These are phyloP conservation scores for Mucor indicus DNA, from an alignment of 371 early-diverging fungal genomes.

Conservation along the genomic window DNA sequence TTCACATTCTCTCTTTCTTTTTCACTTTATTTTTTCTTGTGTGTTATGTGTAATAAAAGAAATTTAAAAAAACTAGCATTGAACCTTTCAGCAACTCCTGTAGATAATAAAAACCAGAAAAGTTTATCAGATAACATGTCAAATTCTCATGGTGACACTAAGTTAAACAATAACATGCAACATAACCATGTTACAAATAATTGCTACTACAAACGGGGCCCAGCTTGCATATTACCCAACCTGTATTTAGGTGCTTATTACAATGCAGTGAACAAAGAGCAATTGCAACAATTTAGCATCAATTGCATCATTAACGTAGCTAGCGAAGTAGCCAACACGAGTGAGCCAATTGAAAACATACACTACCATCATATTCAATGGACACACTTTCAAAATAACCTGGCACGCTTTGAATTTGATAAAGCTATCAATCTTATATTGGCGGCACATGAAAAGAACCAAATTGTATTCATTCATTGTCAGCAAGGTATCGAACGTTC, in stretches of 20 bases:
- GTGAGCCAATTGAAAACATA: background rate
- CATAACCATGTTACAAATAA: no score
- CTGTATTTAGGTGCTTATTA: slow-evolving; percentile 67
- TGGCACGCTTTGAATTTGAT: slow-evolving; percentile 22
- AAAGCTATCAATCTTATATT: slow-evolving; percentile 21
- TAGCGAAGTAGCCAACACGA: slow-evolving; percentile 44
- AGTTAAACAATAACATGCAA: no score
- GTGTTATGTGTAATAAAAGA: no score
- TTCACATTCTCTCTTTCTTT: no score
- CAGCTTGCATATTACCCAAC: slow-evolving; percentile 62
- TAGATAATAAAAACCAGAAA: no score
- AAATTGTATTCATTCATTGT: slow-evolving; percentile 22
- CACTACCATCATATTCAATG: slow-evolving; percentile 32
- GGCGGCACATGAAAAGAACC: slow-evolving; percentile 7
- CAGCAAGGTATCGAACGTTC: slow-evolving; percentile 35
- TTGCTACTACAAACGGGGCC: no score
- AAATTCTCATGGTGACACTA: no score
- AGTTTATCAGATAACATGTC: no score
- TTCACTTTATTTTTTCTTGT: no score
- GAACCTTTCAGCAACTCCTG: no score
- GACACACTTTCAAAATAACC: slow-evolving; percentile 28
- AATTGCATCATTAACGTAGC: slow-evolving; percentile 72
- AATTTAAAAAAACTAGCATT: no score
- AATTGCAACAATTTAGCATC: slow-evolving; percentile 46
- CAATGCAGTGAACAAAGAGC: slow-evolving; percentile 44